Evolutionary conservation across 2,329 filamentous ascomycete genomes (phyloP).

Genomic region (Xylariales sp.): DNA sequence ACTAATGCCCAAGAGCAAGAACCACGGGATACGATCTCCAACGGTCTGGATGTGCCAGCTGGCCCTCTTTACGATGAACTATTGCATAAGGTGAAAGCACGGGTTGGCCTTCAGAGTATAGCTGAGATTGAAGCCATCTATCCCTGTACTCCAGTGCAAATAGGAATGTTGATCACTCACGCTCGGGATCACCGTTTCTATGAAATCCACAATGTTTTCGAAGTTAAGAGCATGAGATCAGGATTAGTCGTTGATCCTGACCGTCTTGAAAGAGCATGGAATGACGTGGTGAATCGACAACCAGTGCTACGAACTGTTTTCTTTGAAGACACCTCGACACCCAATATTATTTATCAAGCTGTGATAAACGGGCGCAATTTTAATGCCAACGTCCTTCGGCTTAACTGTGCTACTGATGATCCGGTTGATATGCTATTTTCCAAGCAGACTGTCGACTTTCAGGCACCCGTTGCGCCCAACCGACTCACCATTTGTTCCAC

Average conservation of each 20-base stretch:
- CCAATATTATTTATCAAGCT: too few species aligned
- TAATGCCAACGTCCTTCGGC: too few species aligned
- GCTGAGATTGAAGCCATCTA: conserved; percentile 5
- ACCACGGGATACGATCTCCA: too few species aligned
- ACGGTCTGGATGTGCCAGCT: too few species aligned
- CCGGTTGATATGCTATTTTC: too few species aligned
- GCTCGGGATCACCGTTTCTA: neutral
- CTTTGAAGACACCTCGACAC: conserved; percentile 7
- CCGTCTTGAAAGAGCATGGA: conserved; percentile 4
- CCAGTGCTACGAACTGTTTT: conserved; percentile 6
- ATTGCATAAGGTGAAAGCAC: too few species aligned
- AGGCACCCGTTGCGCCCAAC: conserved; percentile 1
- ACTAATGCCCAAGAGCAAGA: too few species aligned
- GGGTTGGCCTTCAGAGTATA: too few species aligned
- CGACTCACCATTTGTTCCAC: conserved; percentile 1
- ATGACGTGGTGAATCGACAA: conserved; percentile 6
- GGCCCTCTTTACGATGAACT: too few species aligned
- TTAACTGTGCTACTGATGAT: too few species aligned
- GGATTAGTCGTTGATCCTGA: neutral
- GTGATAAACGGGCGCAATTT: too few species aligned
- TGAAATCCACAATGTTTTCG: conserved; percentile 2
- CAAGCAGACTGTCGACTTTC: too few species aligned
- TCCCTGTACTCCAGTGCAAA: conserved; percentile 4
- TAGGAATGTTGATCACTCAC: conserved; percentile 4
- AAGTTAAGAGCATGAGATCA: neutral